A percentile compares a stretch with the other conserved stretches of the same genome.
These are phyloP conservation scores for Beauveria rudraprayagi DNA, from an alignment of 2,329 filamentous ascomycete genomes.

Conservation along the genomic window DNA sequence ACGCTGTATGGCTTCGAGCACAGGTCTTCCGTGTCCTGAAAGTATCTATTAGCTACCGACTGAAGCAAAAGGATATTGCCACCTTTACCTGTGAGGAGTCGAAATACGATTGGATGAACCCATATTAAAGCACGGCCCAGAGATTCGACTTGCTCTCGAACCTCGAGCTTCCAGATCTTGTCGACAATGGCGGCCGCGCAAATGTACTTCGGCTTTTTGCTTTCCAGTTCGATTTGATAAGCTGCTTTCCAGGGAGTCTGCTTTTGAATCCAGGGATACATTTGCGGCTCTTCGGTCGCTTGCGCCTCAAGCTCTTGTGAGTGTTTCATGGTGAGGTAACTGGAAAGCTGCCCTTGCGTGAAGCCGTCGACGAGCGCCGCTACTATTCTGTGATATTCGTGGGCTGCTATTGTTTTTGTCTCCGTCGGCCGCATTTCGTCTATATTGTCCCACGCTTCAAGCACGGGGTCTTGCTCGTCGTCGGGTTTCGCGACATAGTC, in stretches of 20 bases:
- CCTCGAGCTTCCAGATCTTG: conserved; percentile 7
- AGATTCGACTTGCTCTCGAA: conserved; percentile 6
- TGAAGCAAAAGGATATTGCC: no score
- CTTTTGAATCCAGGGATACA: conserved; percentile 4
- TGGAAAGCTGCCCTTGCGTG: conserved; percentile 34
- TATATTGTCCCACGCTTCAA: conserved; percentile 38
- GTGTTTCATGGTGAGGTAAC: conserved; percentile 29
- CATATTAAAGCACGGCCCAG: conserved; percentile 4
- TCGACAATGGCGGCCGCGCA: conserved; percentile 3
- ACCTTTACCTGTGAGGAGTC: conserved; percentile 1
- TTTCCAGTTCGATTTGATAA: background rate
- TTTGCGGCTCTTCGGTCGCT: background rate
- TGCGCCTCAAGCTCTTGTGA: background rate
- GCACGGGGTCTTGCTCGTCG: conserved; percentile 14
- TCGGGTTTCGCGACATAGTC: conserved; percentile 17
- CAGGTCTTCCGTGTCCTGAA: conserved; percentile 14
- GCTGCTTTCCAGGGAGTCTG: conserved; percentile 2
- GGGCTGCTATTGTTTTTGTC: conserved; percentile 27
- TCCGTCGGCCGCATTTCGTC: conserved; percentile 38
- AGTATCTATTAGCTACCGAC: background rate
- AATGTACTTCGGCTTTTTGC: background rate
- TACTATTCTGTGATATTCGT: conserved; percentile 35
- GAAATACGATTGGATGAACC: background rate
- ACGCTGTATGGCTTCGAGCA: conserved; percentile 22
- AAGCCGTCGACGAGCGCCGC: conserved; percentile 36